Evolutionary conservation across 2,329 filamentous ascomycete genomes (phyloP).

Genomic region (Penicillium olsonii): DNA sequence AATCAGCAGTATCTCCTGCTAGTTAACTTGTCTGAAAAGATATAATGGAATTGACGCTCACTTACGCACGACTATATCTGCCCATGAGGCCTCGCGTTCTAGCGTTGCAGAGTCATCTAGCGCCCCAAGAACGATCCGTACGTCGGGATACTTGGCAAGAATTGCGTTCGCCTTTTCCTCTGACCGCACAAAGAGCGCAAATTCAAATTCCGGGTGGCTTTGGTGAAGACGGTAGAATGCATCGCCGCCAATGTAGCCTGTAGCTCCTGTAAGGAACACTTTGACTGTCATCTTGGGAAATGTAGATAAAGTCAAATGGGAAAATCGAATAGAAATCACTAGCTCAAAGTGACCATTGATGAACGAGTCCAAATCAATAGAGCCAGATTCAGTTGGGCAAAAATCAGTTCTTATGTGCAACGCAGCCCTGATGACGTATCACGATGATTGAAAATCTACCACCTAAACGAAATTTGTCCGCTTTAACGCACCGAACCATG

Average conservation of each 20-base stretch:
- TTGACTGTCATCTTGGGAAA: no score
- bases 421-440: no score
- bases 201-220: neutral
- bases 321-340: no score
- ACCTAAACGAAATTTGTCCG: no score
- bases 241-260: neutral
- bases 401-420: no score
- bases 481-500: no score
- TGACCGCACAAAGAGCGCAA: neutral
- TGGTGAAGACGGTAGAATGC: neutral
- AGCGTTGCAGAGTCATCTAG: neutral
- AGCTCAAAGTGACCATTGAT: no score
- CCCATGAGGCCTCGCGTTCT: neutral
- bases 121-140: neutral
- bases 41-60: neutral
- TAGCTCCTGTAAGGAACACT: neutral
- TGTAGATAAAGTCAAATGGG: no score
- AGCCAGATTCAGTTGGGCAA: no score
- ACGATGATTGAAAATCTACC: no score
- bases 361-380: no score
- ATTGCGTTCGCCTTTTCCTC: neutral
- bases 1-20: neutral
- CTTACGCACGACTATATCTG: neutral
- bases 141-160: neutral
- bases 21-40: neutral